A percentile compares a stretch with the other conserved stretches of the same genome.
These are phyloP conservation scores for Sechiopsis laciniata DNA, from an alignment of 306 rosid species.

Conservation along the genomic window DNA sequence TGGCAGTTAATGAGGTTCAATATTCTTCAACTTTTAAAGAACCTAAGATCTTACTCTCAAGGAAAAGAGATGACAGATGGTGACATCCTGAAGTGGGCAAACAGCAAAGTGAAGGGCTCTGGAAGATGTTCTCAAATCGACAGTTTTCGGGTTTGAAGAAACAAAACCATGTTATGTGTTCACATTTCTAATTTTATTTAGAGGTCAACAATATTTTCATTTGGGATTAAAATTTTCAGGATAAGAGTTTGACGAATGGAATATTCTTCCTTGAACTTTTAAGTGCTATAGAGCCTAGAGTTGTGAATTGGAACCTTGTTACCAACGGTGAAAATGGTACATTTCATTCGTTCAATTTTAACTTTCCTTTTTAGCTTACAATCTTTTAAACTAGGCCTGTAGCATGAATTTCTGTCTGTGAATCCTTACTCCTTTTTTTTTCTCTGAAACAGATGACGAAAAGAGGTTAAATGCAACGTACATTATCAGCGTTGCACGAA, in stretches of 20 bases:
- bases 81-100: conserved; percentile 82
- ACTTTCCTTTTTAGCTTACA: neutral
- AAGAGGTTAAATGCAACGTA: conserved; percentile 91
- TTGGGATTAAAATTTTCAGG: conserved; percentile 40
- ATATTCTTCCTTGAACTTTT: conserved; percentile 89
- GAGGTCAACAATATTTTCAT: conserved; percentile 4
- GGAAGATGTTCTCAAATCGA: conserved; percentile 72
- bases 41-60: conserved; percentile 75
- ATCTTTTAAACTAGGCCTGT: neutral
- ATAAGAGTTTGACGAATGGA: conserved; percentile 77
- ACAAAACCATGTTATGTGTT: neutral
- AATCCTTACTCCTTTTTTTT: neutral
- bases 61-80: conserved; percentile 83
- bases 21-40: conserved; percentile 80
- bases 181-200: neutral
- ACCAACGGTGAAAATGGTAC: conserved; percentile 87
- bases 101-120: conserved; percentile 66
- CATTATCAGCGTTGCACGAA: conserved; percentile 86
- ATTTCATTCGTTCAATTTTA: conserved; percentile 14
- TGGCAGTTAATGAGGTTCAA: conserved; percentile 95
- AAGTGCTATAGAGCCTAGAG: conserved; percentile 93
- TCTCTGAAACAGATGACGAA: conserved; percentile 54
- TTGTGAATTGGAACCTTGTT: conserved; percentile 97
- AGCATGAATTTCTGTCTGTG: neutral
- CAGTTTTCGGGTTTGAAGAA: conserved; percentile 64